Evolutionary conservation across 306 rosid species (phyloP).

Genomic region (Cicer pinnatifidum): DNA sequence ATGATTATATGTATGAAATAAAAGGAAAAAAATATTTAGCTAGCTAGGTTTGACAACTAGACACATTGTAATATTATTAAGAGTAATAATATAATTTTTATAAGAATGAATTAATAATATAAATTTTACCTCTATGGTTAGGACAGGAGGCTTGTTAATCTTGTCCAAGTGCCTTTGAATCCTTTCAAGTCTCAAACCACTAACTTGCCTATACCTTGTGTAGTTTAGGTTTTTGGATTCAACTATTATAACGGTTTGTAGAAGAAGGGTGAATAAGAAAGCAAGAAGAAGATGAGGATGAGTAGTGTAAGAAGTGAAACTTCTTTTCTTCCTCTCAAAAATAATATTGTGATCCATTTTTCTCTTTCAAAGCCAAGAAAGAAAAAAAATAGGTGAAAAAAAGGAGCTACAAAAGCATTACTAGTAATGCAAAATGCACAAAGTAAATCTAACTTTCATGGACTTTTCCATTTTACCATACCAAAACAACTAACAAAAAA

Average conservation of each 20-base stretch:
- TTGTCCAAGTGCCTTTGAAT: slow-evolving; percentile 74
- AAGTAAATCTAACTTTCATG: slow-evolving; percentile 47
- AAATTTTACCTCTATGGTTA: slow-evolving; percentile 67
- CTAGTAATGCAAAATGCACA: slow-evolving; percentile 47
- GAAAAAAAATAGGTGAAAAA: slow-evolving; percentile 30
- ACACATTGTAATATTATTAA: neutral
- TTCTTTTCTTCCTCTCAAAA: slow-evolving; percentile 15
- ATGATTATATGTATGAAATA: neutral
- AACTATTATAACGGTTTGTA: slow-evolving; percentile 37
- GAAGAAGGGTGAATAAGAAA: slow-evolving; percentile 44
- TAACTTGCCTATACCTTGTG: slow-evolving; percentile 59
- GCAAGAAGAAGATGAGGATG: neutral
- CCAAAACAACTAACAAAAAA: slow-evolving; percentile 30
- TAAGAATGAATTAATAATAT: neutral
- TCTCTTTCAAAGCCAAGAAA: slow-evolving; percentile 45
- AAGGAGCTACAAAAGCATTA: slow-evolving; percentile 43
- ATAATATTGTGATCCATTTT: slow-evolving; percentile 42
- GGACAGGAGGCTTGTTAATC: slow-evolving; percentile 80
- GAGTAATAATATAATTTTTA: neutral
- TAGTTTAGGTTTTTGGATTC: slow-evolving; percentile 56
- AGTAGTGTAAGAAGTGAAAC: neutral
- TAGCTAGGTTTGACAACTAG: no score
- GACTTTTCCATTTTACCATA: slow-evolving; percentile 46
- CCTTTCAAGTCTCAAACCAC: slow-evolving; percentile 74
- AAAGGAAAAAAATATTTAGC: neutral